Conservation (phyloP, 2,329 filamentous ascomycete species). For the Aspergillus ochraceus region DNA sequence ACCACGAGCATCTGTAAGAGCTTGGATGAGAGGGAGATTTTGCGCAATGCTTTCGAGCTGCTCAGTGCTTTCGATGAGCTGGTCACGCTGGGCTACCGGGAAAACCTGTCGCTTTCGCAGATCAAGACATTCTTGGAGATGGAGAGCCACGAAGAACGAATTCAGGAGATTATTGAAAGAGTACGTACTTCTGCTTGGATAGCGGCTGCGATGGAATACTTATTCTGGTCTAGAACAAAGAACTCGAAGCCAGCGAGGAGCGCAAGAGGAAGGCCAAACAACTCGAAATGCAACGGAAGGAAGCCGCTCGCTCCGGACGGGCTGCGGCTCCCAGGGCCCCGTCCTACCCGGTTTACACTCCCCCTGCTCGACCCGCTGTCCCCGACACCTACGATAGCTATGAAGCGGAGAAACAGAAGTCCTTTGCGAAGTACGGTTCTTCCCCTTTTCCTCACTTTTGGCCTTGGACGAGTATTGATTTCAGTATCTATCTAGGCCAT, state of each 20-base stretch:
- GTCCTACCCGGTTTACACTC: slow-evolving; percentile 84
- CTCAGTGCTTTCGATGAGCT: slow-evolving; percentile 97
- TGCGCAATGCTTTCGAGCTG: slow-evolving; percentile 92
- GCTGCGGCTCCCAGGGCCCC: slow-evolving; percentile 69
- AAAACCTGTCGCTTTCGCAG: slow-evolving; percentile 93
- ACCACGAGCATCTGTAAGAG: slow-evolving; percentile 96
- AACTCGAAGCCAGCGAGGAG: slow-evolving; percentile 95
- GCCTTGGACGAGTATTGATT: slow-evolving; percentile 25
- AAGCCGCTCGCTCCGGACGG: slow-evolving; percentile 76
- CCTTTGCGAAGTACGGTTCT: slow-evolving; percentile 68
- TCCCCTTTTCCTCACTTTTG: not conserved
- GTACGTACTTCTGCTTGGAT: slow-evolving; percentile 50
- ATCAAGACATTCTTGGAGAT: slow-evolving; percentile 99
- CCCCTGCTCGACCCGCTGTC: slow-evolving; percentile 70
- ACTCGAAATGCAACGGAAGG: slow-evolving; percentile 97
- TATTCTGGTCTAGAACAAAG: slow-evolving; percentile 73
- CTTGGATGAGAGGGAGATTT: slow-evolving; percentile 91
- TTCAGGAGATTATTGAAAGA: slow-evolving; percentile 94
- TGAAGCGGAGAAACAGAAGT: slow-evolving; percentile 96
- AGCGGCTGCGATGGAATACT: slow-evolving; percentile 15
- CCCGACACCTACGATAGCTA: slow-evolving; percentile 89
- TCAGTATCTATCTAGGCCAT: slow-evolving; percentile 48
- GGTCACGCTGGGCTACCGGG: slow-evolving; percentile 90
- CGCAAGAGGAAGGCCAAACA: slow-evolving; percentile 98
- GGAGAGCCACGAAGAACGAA: slow-evolving; percentile 98